A percentile compares a stretch with the other conserved stretches of the same genome.
Evolutionary conservation across 306 rosid species (phyloP).

Genomic region (Gastrolobium bilobum): DNA sequence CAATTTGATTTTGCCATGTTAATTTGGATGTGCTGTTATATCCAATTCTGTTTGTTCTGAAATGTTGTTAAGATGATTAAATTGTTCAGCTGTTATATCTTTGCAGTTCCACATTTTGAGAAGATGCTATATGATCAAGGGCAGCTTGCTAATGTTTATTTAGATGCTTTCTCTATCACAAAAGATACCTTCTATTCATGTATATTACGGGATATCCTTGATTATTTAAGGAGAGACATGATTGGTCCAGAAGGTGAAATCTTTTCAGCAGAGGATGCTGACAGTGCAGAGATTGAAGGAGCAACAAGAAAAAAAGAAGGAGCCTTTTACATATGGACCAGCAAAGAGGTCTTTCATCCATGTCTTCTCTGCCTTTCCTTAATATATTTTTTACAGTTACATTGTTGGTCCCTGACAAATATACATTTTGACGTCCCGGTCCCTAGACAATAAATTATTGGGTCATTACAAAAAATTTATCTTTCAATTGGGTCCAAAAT

Average conservation of each 20-base stretch:
- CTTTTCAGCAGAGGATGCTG: slow-evolving; percentile 99
- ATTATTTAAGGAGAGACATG: slow-evolving; percentile 93
- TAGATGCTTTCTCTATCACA: slow-evolving; percentile 84
- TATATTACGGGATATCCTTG: slow-evolving; percentile 83
- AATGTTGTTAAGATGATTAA: slow-evolving; percentile 40
- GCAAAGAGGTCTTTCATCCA: slow-evolving; percentile 69
- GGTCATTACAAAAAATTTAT: neutral
- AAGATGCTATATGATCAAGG: slow-evolving; percentile 99
- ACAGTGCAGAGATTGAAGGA: slow-evolving; percentile 90
- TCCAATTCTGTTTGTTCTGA: slow-evolving; percentile 34
- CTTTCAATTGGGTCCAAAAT: slow-evolving; percentile 37
- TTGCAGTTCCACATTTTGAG: slow-evolving; percentile 98
- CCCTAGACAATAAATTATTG: neutral
- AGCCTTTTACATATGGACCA: slow-evolving; percentile 91
- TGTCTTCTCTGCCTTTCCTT: slow-evolving; percentile 39
- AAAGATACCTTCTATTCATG: slow-evolving; percentile 77
- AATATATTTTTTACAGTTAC: slow-evolving; percentile 29
- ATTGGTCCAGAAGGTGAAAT: slow-evolving; percentile 94
- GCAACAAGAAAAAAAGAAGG: slow-evolving; percentile 86
- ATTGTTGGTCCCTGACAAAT: slow-evolving; percentile 36
- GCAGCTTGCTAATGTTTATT: slow-evolving; percentile 81
- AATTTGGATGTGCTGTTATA: slow-evolving; percentile 29
- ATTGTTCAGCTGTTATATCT: slow-evolving; percentile 43
- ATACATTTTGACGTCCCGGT: slow-evolving; percentile 19
- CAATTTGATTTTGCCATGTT: slow-evolving; percentile 26